Evolutionary conservation across 768 basidiomycete genomes (phyloP), one percentile per base, ranked within the genome.

Genomic region (Tulasnella sp.): DNA sequence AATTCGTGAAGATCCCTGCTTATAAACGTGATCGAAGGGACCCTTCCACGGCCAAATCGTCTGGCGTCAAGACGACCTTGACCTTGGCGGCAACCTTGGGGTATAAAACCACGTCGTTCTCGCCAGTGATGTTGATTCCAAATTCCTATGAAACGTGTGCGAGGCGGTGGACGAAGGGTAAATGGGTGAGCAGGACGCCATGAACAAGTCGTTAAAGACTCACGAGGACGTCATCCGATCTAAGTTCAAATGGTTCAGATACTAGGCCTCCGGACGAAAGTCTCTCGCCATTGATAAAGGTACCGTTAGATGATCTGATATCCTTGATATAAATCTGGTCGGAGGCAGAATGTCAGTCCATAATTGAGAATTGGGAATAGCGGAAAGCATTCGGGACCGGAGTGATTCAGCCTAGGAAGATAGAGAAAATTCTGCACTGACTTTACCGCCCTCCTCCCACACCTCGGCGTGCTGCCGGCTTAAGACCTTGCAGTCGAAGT

Each of bases 21-120:
- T n/a, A n/a, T n/a, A n/a, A n/a, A n/a, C n/a, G n/a, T n/a, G n/a
- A n/a, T n/a, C n/a, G n/a, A n/a, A n/a, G n/a, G n/a, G n/a, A n/a
- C n/a, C n/a, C n/a, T n/a, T n/a, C n/a, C n/a, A n/a, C n/a, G n/a
- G n/a, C n/a, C n/a, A 34, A 36, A 65, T 99, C 94, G 58, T 89
- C 86, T 36, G 90, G 83, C 0, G 75, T 79, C 63, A 94, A 83
- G 4, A 96, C 80, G 63, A 93, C 91, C 52, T 87, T 78, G 31
- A 92, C 91, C 27, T 89, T 86, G 3, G 94, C 92, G 11, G 94
- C 90, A 52, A 98, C 94, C 69, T 99, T 98, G 73, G 96, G 93
- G 71, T 99, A 94, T 49, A 98, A 83, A 57, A 96, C 91, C 1
- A 89, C 92, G 70, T 88, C 88, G 75, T 93, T 96, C 65, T 99